phyloP scores from a whole-genome alignment of 257 asterid species.

The Craterostigma plantagineum region DNA sequence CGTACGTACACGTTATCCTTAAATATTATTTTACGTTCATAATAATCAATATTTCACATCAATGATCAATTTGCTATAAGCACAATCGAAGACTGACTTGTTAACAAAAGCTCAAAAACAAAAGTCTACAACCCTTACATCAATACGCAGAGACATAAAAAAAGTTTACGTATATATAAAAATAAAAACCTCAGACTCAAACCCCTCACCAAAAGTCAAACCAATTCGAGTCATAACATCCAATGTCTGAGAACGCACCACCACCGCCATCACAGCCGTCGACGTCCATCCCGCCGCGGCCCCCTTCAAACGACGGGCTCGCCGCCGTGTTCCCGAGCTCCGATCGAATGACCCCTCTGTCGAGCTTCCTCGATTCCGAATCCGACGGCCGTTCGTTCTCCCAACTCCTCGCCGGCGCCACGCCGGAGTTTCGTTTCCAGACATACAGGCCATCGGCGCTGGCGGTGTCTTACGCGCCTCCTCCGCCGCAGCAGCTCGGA shows the following conservation, averaged over 20 bases:
- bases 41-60: no score
- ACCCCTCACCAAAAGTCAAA: no score
- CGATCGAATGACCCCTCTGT: slow-evolving; percentile 32
- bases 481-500: no score
- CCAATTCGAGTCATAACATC: background rate
- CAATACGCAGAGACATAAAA: no score
- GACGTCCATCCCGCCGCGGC: slow-evolving; percentile 30
- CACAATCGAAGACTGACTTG: no score
- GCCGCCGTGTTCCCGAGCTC: slow-evolving; percentile 38
- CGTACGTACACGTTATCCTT: no score
- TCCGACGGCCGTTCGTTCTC: slow-evolving; percentile 45
- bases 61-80: no score
- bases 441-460: slow-evolving; percentile 21
- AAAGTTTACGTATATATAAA: no score
- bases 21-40: no score
- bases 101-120: no score
- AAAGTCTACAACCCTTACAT: no score
- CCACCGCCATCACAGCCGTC: slow-evolving; percentile 30
- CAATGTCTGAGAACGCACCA: slow-evolving; percentile 20
- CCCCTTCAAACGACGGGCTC: slow-evolving; percentile 26
- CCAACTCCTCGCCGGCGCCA: slow-evolving; percentile 52
- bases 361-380: slow-evolving; percentile 43
- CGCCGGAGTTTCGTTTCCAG: slow-evolving; percentile 18
- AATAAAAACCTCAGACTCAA: no score
- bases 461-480: slow-evolving; percentile 15